Evolutionary conservation across 2,329 filamentous ascomycete genomes (phyloP).

Genomic region (Pestalotiopsis sp.): DNA sequence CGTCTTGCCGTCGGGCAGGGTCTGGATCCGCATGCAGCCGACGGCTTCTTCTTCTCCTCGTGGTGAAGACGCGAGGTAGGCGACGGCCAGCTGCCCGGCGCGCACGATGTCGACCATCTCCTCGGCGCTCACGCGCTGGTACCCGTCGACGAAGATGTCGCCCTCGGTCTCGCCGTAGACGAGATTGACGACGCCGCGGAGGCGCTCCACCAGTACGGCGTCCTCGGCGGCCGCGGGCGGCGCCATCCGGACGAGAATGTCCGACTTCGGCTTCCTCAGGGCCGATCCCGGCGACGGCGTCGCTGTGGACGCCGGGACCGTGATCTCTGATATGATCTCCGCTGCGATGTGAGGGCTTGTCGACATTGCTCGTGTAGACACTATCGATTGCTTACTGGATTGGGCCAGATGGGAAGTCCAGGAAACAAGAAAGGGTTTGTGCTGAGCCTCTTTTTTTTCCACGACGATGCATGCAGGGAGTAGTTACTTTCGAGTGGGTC

Average conservation of each 20-base stretch:
- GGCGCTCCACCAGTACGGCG: constrained; percentile 14
- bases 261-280: neutral
- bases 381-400: too few relatives aligned
- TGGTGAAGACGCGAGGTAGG: neutral
- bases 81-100: constrained; percentile 26
- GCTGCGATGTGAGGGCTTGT: neutral
- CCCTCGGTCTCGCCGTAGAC: constrained; percentile 60
- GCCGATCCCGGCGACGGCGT: constrained; percentile 3
- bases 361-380: neutral
- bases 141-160: constrained; percentile 39
- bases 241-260: constrained; percentile 20
- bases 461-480: too few relatives aligned
- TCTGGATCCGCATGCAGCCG: constrained; percentile 28
- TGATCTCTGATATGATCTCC: constrained; percentile 15
- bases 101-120: constrained; percentile 23
- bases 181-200: constrained; percentile 23
- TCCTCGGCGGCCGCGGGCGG: constrained; percentile 19
- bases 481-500: too few relatives aligned
- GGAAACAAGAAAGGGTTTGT: too few relatives aligned
- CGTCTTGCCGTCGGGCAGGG: constrained; percentile 9
- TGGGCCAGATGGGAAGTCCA: too few relatives aligned
- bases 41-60: constrained; percentile 14
- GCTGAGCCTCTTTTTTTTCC: too few relatives aligned
- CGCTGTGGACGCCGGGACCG: constrained; percentile 16
- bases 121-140: constrained; percentile 23